These are phyloP conservation scores for Diospyros lotus DNA, from an alignment of 148 eudicot genomes.

Conservation along the genomic window DNA sequence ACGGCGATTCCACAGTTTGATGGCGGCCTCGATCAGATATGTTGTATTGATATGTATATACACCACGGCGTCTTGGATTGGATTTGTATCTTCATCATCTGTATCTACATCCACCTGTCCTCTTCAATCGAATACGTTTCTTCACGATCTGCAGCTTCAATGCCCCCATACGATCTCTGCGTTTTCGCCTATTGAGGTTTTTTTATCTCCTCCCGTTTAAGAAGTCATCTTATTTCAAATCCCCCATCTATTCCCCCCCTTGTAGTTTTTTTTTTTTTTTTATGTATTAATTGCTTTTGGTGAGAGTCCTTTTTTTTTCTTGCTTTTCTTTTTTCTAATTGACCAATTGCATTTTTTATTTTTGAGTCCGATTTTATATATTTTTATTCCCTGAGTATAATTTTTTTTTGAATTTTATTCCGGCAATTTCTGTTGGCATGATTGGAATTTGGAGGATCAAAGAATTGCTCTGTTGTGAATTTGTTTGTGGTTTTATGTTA, in stretches of 20 bases:
- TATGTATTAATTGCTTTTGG: too few species aligned
- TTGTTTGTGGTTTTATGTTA: background rate
- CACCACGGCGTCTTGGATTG: too few species aligned
- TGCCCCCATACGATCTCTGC: background rate
- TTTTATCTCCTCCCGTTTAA: background rate
- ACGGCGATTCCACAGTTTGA: too few species aligned
- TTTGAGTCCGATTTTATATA: background rate
- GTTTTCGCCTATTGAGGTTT: slow-evolving; percentile 5
- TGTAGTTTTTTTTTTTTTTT: too few species aligned
- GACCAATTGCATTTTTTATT: background rate
- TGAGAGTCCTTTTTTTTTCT: background rate
- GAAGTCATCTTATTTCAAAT: background rate
- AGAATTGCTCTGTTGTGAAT: background rate
- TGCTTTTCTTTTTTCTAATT: background rate
- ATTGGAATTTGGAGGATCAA: too few species aligned
- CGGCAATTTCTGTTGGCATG: too few species aligned
- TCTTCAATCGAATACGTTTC: background rate
- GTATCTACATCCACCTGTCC: background rate
- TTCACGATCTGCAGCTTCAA: slow-evolving; percentile 1
- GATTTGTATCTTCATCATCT: background rate
- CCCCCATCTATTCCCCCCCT: background rate
- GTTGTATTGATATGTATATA: too few species aligned
- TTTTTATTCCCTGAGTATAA: background rate
- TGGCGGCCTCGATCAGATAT: too few species aligned
- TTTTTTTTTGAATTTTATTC: too few species aligned